These are phyloP conservation scores for Fragaria ananassa DNA, from an alignment of 306 rosid species.

Conservation along the genomic window DNA sequence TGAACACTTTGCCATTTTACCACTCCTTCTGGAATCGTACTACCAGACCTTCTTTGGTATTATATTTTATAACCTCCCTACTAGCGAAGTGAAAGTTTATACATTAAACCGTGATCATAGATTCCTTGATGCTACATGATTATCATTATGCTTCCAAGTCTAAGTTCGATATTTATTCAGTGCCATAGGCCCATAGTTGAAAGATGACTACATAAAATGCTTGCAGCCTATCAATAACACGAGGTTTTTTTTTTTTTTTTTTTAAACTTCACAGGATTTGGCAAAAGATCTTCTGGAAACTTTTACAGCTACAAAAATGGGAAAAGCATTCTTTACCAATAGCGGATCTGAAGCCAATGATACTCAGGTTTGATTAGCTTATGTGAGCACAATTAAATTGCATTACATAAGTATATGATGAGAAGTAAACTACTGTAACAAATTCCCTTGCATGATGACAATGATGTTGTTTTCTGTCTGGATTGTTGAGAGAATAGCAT, in stretches of 20 bases:
- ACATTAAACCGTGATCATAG: neutral
- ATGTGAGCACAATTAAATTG: constrained; percentile 24
- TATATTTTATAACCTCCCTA: constrained; percentile 15
- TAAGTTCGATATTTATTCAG: neutral
- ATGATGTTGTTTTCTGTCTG: neutral
- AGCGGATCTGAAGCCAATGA: constrained; percentile 99
- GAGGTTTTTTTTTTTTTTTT: neutral
- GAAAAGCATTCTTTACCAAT: constrained; percentile 77
- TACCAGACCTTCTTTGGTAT: constrained; percentile 90
- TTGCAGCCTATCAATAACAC: constrained; percentile 19
- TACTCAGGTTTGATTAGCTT: constrained; percentile 62
- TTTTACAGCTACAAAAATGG: constrained; percentile 84
- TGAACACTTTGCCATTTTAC: constrained; percentile 89
- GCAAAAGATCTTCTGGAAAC: constrained; percentile 74
- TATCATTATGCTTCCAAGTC: constrained; percentile 2
- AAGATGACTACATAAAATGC: neutral
- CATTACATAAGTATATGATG: neutral
- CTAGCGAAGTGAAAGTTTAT: neutral
- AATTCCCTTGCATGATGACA: constrained; percentile 7
- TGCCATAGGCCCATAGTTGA: neutral
- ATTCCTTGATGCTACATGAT: neutral
- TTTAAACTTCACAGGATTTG: constrained; percentile 55
- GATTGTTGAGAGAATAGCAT: neutral
- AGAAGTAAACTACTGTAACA: neutral
- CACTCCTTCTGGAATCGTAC: constrained; percentile 99